A percentile compares a stretch with the other conserved stretches of the same genome.
These are phyloP conservation scores for Neonectria hederae DNA, from an alignment of 2,329 filamentous ascomycete genomes.

Conservation along the genomic window DNA sequence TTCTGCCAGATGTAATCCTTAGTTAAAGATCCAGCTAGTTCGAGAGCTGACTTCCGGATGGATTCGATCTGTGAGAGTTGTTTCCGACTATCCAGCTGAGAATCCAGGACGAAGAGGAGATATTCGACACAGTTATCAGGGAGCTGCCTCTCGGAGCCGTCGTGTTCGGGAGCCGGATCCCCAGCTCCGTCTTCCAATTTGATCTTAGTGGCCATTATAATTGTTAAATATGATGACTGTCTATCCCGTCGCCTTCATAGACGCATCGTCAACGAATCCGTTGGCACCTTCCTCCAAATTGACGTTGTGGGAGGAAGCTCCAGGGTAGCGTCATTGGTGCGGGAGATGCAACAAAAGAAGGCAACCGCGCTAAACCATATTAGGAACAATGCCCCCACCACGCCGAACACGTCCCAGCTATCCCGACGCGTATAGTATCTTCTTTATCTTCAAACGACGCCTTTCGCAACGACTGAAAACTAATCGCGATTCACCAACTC, in stretches of 20 bases:
- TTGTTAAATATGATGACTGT: neutral
- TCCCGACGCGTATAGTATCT: constrained; percentile 38
- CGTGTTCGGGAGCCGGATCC: neutral
- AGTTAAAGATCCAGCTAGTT: constrained; percentile 71
- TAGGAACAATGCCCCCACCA: constrained; percentile 4
- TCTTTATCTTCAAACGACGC: constrained; percentile 1
- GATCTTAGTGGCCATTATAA: constrained; percentile 3
- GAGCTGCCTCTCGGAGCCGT: constrained; percentile 50
- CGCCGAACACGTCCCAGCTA: constrained; percentile 28
- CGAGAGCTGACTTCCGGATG: constrained; percentile 74
- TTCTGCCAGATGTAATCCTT: constrained; percentile 96
- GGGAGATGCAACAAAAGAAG: neutral
- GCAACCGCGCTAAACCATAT: constrained; percentile 25
- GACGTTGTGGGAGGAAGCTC: constrained; percentile 1
- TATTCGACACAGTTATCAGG: constrained; percentile 91
- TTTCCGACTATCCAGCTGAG: constrained; percentile 61
- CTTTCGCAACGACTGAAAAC: neutral
- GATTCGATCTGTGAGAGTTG: constrained; percentile 73
- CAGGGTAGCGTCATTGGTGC: constrained; percentile 5
- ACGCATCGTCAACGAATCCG: neutral
- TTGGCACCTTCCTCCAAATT: neutral
- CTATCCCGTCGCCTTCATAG: neutral
- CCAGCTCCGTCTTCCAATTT: constrained; percentile 4
- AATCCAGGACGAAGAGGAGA: constrained; percentile 76
- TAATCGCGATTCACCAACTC: neutral